Percentiles rank a stretch among this genome's conserved stretches.
phyloP scores from a whole-genome alignment of 2,329 filamentous ascomycete species.

The Akanthomyces dipterigenus region DNA sequence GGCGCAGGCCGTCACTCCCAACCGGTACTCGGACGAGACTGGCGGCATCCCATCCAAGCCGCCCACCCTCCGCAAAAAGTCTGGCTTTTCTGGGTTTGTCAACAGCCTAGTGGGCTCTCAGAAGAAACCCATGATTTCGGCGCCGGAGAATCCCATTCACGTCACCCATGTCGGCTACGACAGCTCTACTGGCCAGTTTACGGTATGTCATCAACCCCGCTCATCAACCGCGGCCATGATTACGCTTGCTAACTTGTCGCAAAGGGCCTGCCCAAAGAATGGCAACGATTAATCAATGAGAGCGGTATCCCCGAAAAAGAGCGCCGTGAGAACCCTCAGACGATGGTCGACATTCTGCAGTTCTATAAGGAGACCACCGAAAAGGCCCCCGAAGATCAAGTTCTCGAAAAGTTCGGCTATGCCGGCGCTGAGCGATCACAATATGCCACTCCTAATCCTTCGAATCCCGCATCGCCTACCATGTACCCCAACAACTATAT shows the following conservation, averaged over 20 bases:
- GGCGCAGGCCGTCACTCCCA: slow-evolving; percentile 37
- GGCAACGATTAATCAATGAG: slow-evolving; percentile 91
- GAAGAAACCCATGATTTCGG: slow-evolving; percentile 90
- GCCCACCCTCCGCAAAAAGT: slow-evolving; percentile 69
- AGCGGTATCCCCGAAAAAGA: slow-evolving; percentile 96
- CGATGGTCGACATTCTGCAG: slow-evolving; percentile 89
- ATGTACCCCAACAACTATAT: slow-evolving; percentile 49
- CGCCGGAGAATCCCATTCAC: slow-evolving; percentile 94
- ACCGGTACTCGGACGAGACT: slow-evolving; percentile 73
- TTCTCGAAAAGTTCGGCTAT: slow-evolving; percentile 95
- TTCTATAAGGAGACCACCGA: slow-evolving; percentile 96
- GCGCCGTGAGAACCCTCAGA: slow-evolving; percentile 90
- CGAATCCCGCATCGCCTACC: slow-evolving; percentile 43
- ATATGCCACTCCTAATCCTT: slow-evolving; percentile 34
- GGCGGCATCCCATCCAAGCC: slow-evolving; percentile 52
- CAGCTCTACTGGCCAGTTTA: slow-evolving; percentile 92
- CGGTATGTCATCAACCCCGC: slow-evolving; percentile 50
- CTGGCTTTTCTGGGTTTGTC: slow-evolving; percentile 81
- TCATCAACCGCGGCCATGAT: slow-evolving; percentile 14
- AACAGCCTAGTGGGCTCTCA: slow-evolving; percentile 77
- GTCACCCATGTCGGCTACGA: slow-evolving; percentile 98
- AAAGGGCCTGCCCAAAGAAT: slow-evolving; percentile 92
- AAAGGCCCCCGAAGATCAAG: slow-evolving; percentile 70
- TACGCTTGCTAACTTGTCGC: slow-evolving; percentile 15
- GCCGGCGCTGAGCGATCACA: slow-evolving; percentile 56